Percentiles rank a stretch among this genome's conserved stretches.
phyloP scores from a whole-genome alignment of 257 asterid genomes.

The Solanum lycopersicoides region DNA sequence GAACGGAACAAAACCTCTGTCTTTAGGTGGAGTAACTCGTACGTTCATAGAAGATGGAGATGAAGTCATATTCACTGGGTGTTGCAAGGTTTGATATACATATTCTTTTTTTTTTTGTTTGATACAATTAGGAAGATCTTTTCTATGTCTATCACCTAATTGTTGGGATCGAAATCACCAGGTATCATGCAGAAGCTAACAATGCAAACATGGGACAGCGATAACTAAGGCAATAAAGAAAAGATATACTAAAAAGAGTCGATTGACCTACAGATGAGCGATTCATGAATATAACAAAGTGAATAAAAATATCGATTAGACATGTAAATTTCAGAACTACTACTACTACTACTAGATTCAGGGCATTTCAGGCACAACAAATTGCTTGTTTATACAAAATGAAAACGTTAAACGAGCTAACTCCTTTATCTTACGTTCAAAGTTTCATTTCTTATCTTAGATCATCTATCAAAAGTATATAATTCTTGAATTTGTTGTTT shows the following conservation, averaged over 20 bases:
- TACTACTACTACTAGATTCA: not conserved
- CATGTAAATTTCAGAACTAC: not conserved
- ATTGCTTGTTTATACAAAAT: not conserved
- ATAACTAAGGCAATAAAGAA: not conserved
- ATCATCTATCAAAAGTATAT: not conserved
- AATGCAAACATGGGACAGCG: not conserved
- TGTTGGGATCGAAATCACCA: not conserved
- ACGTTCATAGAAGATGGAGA: slow-evolving; percentile 83
- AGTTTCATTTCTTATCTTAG: not conserved
- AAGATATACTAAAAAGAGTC: not conserved
- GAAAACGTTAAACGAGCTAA: not conserved
- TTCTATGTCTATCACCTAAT: not conserved
- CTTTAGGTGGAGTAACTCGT: slow-evolving; percentile 57
- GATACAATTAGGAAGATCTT: not conserved
- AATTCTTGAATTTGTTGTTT: not conserved
- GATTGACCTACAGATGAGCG: not conserved
- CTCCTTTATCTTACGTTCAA: not conserved
- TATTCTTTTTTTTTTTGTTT: not conserved
- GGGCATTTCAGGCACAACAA: not conserved
- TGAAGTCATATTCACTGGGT: slow-evolving; percentile 67
- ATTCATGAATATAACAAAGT: not conserved
- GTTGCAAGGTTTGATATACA: slow-evolving; percentile 50
- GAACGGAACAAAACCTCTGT: slow-evolving; percentile 69
- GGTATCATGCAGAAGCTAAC: not conserved
- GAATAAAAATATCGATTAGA: not conserved